These are phyloP conservation scores for Lasiosphaeriaceae sp. DNA, from an alignment of 495 filamentous ascomycete genomes.

Conservation along the genomic window DNA sequence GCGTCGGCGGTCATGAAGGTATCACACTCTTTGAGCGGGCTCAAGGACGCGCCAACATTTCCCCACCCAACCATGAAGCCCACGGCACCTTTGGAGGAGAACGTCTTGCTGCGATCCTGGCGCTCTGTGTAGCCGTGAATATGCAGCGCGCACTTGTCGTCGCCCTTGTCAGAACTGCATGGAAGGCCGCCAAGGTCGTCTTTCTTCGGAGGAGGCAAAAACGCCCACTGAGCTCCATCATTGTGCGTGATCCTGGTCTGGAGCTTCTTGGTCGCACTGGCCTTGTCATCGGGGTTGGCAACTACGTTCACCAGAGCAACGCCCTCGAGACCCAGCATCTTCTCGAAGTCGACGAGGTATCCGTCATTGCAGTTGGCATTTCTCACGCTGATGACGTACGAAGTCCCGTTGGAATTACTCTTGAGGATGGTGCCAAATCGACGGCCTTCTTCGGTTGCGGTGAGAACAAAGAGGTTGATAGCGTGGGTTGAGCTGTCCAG, in stretches of 20 bases:
- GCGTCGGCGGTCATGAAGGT: conserved; percentile 88
- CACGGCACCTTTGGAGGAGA: conserved; percentile 81
- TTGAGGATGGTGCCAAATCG: conserved; percentile 88
- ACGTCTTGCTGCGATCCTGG: conserved; percentile 70
- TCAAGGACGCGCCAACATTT: conserved; percentile 76
- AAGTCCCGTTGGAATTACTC: conserved; percentile 96
- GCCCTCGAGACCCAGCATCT: conserved; percentile 86
- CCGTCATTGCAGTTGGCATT: conserved; percentile 69
- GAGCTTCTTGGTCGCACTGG: conserved; percentile 65
- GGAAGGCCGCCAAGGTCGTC: conserved; percentile 70
- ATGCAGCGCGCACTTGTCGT: conserved; percentile 76
- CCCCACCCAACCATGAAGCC: conserved; percentile 89
- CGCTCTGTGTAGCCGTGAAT: conserved; percentile 94
- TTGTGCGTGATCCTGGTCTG: conserved; percentile 93
- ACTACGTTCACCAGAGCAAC: conserved; percentile 85
- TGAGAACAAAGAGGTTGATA: conserved; percentile 85
- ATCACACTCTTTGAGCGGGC: conserved; percentile 58
- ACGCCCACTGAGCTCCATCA: conserved; percentile 82
- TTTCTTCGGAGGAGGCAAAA: conserved; percentile 57
- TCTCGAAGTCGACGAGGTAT: conserved; percentile 93
- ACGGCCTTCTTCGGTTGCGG: conserved; percentile 50
- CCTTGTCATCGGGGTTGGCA: conserved; percentile 61
- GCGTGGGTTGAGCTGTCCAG: conserved; percentile 90
- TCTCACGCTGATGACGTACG: conserved; percentile 76
- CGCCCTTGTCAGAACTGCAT: conserved; percentile 55